Base-by-base conservation (phyloP, 2,329 filamentous ascomycete species). In the Bimuria novae-zelandiae region DNA sequence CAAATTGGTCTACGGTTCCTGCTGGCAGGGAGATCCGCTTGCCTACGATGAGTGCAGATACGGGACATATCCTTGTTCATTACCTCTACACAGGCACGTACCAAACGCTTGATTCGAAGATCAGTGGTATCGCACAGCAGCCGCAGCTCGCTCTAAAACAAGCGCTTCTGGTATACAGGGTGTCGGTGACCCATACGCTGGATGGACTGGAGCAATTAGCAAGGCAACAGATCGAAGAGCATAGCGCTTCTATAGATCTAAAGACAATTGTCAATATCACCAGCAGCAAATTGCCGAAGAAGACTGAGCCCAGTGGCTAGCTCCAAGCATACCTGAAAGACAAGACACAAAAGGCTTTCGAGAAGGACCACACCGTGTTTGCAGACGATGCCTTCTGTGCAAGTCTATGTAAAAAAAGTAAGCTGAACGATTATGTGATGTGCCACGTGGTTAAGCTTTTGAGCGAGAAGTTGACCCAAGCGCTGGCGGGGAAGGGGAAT, bases 51-150 rank as follows among this genome's bases (percentile, higher is more conserved):
- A 32, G 25, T 40, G 33, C 14, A 12, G 45, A 48, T 21, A 40
- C 33, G 10, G 45, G 45, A 22, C 45, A 48, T 30, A 39, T 30
- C 39, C 33, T 48, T n/a, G 45, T 48, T 22, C 45, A 48, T 48
- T 48, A 48, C 35, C 45, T 48, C 23, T 48, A 48, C 25, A 48
- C 45, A 32, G 45, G 45, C 22, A 11, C 7, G 3, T 48, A 48
- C 30, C 45, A 48, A 22, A 39, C 35, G 35, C 45, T 40, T 48
- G 17, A 40, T 23, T 48, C 45, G 25, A 14, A 37, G n/a, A 17
- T 17, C 5, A 17, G 32, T 39, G 23, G 16, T 39, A 39, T 48
- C 33, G 33, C 45, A 40, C 33, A 30, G 35, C 45, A 48, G 23
- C 16, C 33, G 10, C 10, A 48, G 16, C 33, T 30, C 11, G 45